A percentile compares a stretch with the other conserved stretches of the same genome.
These are phyloP conservation scores for Backusella tuberculispora DNA, from an alignment of 192 early-diverging fungal species.

Conservation along the genomic window DNA sequence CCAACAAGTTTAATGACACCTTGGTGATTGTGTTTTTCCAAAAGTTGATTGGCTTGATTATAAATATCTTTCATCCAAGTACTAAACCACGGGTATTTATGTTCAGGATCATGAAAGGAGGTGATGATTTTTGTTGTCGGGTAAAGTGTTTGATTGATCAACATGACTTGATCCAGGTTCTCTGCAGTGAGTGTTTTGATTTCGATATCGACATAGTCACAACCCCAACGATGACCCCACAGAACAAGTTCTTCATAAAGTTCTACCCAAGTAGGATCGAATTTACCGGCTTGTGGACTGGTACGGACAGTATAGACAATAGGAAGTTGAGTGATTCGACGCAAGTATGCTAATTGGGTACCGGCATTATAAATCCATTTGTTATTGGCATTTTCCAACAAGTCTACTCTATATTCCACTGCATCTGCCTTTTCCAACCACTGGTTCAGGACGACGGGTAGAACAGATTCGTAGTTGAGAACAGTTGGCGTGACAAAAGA, in stretches of 20 bases:
- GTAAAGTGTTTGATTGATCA: neutral
- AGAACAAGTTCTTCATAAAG: slow-evolving; percentile 65
- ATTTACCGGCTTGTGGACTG: slow-evolving; percentile 81
- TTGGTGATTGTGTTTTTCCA: slow-evolving; percentile 1
- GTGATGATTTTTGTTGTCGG: slow-evolving; percentile 74
- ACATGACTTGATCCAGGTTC: neutral
- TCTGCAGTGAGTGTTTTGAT: slow-evolving; percentile 38
- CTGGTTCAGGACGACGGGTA: slow-evolving; percentile 6
- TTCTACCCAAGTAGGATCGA: slow-evolving; percentile 60
- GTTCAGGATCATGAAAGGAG: slow-evolving; percentile 83
- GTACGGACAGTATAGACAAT: slow-evolving; percentile 95
- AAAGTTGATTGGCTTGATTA: slow-evolving; percentile 36
- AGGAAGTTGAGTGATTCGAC: slow-evolving; percentile 71
- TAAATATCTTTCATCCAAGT: slow-evolving; percentile 53
- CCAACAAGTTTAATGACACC: slow-evolving; percentile 95
- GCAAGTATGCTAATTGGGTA: slow-evolving; percentile 74
- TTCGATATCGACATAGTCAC: slow-evolving; percentile 93
- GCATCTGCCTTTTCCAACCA: slow-evolving; percentile 30
- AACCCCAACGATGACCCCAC: slow-evolving; percentile 80
- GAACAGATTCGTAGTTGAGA: slow-evolving; percentile 2
- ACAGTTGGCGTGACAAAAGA: slow-evolving; percentile 26
- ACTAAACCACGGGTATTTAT: slow-evolving; percentile 61
- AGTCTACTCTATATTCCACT: slow-evolving; percentile 88
- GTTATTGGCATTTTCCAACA: slow-evolving; percentile 59
- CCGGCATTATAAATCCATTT: slow-evolving; percentile 53